Evolutionary conservation across 805 yeast genomes (phyloP).

Genomic region (Scheffersomyces stipitis): DNA sequence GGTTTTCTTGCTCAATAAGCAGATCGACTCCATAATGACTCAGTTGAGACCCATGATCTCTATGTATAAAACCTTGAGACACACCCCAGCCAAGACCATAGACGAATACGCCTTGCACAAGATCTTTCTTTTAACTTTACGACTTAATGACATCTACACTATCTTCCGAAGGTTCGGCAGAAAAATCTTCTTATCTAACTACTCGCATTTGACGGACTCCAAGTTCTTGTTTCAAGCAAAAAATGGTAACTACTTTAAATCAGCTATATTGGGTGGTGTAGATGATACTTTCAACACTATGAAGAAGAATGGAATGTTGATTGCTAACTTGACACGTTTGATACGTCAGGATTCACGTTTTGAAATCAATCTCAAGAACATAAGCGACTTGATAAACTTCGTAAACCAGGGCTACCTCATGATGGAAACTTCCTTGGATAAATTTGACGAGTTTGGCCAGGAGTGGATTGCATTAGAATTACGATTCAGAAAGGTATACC

Average conservation of each 20-base stretch:
- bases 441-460: conserved; percentile 36
- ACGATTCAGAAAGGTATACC: conserved; percentile 38
- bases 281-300: conserved; percentile 43
- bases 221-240: conserved; percentile 29
- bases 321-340: conserved; percentile 48
- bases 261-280: conserved; percentile 23
- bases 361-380: conserved; percentile 33
- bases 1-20: conserved; percentile 23
- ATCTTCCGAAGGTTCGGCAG: conserved; percentile 49
- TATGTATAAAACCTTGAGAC: conserved; percentile 19
- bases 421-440: conserved; percentile 25
- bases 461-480: conserved; percentile 46
- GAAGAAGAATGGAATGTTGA: conserved; percentile 48
- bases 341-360: conserved; percentile 40
- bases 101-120: conserved; percentile 47
- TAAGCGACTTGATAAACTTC: conserved; percentile 42
- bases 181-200: conserved; percentile 45
- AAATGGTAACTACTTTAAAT: conserved; percentile 30
- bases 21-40: conserved; percentile 27
- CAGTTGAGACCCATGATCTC: conserved; percentile 19
- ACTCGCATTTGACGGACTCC: conserved; percentile 42
- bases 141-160: conserved; percentile 52
- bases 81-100: conserved; percentile 5
- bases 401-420: conserved; percentile 37
- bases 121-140: conserved; percentile 43